Base-by-base conservation (phyloP, 2,329 filamentous ascomycete genomes). In the Alternaria ventricosa region DNA sequence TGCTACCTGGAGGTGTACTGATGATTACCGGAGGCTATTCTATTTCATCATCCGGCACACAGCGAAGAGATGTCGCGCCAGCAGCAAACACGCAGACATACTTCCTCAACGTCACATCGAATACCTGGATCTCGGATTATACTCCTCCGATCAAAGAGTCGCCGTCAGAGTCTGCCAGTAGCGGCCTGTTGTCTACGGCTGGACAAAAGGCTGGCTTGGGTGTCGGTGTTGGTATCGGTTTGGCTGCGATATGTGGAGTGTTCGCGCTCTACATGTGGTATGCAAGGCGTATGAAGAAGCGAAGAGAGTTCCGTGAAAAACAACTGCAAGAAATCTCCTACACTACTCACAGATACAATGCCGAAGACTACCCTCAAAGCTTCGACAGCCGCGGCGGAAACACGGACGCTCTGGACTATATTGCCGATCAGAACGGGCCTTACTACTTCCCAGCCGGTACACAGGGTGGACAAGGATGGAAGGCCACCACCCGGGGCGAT, bases 31-130 rank as follows among this genome's bases (percentile, higher is more conserved):
- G 88, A 6, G 88, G 88, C 1, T 88, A 87, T 70, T 75, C 76
- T 1, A 89, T 89, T 53, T 70, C 83, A 3, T 64, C 78, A 22
- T 70, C 76, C 4, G 68, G 71, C 2, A 78, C 81, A 2, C 75
- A 73, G 44, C 67, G 74, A 47, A 82, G 84, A 50, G 78, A 43
- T 3, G 6, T 78, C 3, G 71, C 65, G 8, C 70, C 76, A 33
- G 69, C 72, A 6, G 59, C 76, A 54, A 87, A 84, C 71, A 79
- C 79, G n/a, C 71, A 84, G 66, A 73, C 84, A 8, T 85, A 86
- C 69, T 85, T 90, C 54, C 87, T 88, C 77, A 91, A 92, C 70
- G 81, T 85, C 3, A 88, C 87, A 1, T 89, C 88, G 7, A 85
- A 84, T 65, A 78, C 80, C 10, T 91, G 89, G 89, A 73, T 85